Conservation (phyloP, 2,329 filamentous ascomycete species). For the Fusarium lyarnte region DNA sequence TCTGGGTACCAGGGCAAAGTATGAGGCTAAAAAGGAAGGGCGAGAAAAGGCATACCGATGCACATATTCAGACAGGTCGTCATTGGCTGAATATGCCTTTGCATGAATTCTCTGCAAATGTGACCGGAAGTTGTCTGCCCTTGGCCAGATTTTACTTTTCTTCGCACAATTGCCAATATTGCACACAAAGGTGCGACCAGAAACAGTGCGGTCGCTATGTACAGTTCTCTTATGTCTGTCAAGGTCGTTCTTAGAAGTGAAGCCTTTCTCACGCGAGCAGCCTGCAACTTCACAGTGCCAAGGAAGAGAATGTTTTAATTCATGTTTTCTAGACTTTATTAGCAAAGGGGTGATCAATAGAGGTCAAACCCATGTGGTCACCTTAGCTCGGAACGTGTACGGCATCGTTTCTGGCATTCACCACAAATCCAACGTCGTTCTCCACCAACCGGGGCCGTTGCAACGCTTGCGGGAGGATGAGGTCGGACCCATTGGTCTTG, state of each 20-base stretch:
- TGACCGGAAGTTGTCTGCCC: constrained; percentile 86
- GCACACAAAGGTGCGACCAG: constrained; percentile 42
- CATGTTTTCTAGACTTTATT: constrained; percentile 74
- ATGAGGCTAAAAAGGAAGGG: background rate
- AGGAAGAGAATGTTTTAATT: constrained; percentile 74
- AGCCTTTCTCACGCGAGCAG: constrained; percentile 72
- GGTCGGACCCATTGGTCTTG: constrained; percentile 19
- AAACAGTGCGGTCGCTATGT: constrained; percentile 62
- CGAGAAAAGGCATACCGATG: constrained; percentile 26
- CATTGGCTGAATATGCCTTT: constrained; percentile 48
- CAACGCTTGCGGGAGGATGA: constrained; percentile 27
- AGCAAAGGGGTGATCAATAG: constrained; percentile 14
- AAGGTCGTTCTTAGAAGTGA: constrained; percentile 83
- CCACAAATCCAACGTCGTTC: constrained; percentile 47
- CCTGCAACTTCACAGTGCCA: constrained; percentile 66
- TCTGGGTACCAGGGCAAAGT: background rate
- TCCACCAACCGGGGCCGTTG: constrained; percentile 22
- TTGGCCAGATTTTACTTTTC: constrained; percentile 74
- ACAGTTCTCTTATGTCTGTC: constrained; percentile 80
- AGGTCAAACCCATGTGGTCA: constrained; percentile 41
- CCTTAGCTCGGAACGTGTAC: constrained; percentile 66
- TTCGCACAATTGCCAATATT: constrained; percentile 36
- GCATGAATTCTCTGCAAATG: constrained; percentile 78
- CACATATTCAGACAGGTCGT: constrained; percentile 51
- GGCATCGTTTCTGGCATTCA: constrained; percentile 54